Evolutionary conservation across 352 stramenopile genomes (phyloP), one percentile per base, ranked within the genome.

Genomic region (Blastocystis sp.): DNA sequence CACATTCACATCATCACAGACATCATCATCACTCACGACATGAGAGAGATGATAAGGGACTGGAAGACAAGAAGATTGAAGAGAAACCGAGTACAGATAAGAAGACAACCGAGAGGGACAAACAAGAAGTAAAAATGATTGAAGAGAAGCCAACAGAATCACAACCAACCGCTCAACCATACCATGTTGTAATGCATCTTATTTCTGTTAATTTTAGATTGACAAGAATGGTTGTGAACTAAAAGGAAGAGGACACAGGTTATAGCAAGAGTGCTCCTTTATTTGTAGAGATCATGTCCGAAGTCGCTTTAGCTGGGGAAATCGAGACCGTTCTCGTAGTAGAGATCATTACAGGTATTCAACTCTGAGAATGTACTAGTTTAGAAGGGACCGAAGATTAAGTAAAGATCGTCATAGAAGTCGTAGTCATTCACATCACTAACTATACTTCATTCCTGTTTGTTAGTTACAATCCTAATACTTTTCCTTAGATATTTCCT

Each of bases 211-310:
- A 81, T 27, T 9, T 11, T 84, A 84, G 73, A 48, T 84, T 24
- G 48, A 53, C 15, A 44, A 66, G 59, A 56, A 84, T 66, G 73
- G 73, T 44, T 44, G 27, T 17, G 54, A 62, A 27, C 40, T 66
- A 22, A 84, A 84, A 27, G 73, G 73, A 66, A 13, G 73, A 44
- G 73, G 73, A n/a, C 53, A 84, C 42, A 56, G 64, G 73, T 84
- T n/a, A 7, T 6, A 24, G 6, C 35, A n/a, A 19, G 6, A 62
- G 15, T 33, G 2, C 19, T 17, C 19, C 22, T 27, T 76, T 2
- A 44, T n/a, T 15, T 53, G 35, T 76, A 76, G 64, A 56, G 64
- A 76, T 19, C 64, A 76, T 48, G 42, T 48, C 9, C 64, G 64
- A 13, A 76, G 64, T 48, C 64, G 30, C 19, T 76, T 76, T 53